A percentile compares a stretch with the other conserved stretches of the same genome.
These are phyloP conservation scores for Rhazya stricta DNA, from an alignment of 257 asterid species.

Conservation along the genomic window DNA sequence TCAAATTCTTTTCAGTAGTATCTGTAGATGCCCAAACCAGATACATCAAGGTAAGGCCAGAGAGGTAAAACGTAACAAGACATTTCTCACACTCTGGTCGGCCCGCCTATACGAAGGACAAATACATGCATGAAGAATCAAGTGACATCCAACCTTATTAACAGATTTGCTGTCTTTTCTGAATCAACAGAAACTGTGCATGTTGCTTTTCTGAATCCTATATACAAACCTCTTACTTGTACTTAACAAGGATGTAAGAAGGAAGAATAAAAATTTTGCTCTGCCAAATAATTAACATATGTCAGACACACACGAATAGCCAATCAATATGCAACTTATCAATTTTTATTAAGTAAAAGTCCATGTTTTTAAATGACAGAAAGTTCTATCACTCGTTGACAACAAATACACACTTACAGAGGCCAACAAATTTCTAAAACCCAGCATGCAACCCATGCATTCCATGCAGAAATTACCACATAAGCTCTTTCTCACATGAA, in stretches of 20 bases:
- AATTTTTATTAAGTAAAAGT: conserved; percentile 2
- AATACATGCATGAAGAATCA: conserved; percentile 2
- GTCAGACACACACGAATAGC: not conserved
- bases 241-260: not conserved
- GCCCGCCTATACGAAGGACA: not conserved
- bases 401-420: not conserved
- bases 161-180: not conserved
- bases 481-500: not conserved
- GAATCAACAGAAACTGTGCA: not conserved
- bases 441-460: not conserved
- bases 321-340: not conserved
- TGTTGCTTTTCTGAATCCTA: not conserved
- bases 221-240: not conserved
- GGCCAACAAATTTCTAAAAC: not conserved
- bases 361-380: not conserved
- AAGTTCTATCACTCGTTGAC: not conserved
- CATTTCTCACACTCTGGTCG: not conserved
- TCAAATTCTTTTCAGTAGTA: conserved; percentile 1
- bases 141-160: not conserved
- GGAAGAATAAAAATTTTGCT: too few relatives aligned
- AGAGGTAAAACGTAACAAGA: not conserved
- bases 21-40: not conserved
- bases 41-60: not conserved
- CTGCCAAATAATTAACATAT: not conserved
- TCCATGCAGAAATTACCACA: not conserved